phyloP scores from a whole-genome alignment of 768 basidiomycete genomes.

The Russula abietina region DNA sequence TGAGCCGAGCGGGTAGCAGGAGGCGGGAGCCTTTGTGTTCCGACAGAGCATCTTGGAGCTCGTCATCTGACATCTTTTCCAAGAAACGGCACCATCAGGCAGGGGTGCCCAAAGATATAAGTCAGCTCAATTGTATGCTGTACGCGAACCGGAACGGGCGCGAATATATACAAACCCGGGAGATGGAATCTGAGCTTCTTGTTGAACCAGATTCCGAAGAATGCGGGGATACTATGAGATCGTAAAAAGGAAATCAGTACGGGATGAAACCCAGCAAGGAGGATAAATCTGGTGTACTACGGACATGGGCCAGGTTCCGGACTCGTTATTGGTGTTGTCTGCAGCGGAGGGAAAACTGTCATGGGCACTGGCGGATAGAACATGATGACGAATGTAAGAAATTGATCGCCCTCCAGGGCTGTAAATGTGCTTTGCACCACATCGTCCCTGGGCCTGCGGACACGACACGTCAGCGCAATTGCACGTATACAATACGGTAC shows the following conservation, averaged over 20 bases:
- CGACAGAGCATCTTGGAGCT: conserved; percentile 10
- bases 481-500: neutral
- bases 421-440: conserved; percentile 12
- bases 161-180: conserved; percentile 6
- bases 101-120: neutral
- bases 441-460: neutral
- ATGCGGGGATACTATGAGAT: neutral
- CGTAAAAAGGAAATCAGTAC: neutral
- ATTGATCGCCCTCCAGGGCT: neutral
- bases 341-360: neutral
- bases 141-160: neutral
- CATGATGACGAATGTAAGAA: conserved; percentile 12
- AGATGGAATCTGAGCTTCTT: conserved; percentile 11
- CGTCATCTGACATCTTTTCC: conserved; percentile 16
- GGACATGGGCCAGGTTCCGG: neutral
- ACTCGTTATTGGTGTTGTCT: neutral
- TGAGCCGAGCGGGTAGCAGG: conserved; percentile 15
- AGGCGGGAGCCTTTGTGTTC: conserved; percentile 12
- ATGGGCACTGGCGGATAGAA: conserved; percentile 4
- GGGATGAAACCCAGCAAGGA: neutral
- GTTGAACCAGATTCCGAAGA: conserved; percentile 9
- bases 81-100: neutral
- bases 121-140: neutral
- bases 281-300: neutral
- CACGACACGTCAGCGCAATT: neutral